These are phyloP conservation scores for Byssothecium circinans DNA, from an alignment of 2,329 filamentous ascomycete genomes.

Conservation along the genomic window DNA sequence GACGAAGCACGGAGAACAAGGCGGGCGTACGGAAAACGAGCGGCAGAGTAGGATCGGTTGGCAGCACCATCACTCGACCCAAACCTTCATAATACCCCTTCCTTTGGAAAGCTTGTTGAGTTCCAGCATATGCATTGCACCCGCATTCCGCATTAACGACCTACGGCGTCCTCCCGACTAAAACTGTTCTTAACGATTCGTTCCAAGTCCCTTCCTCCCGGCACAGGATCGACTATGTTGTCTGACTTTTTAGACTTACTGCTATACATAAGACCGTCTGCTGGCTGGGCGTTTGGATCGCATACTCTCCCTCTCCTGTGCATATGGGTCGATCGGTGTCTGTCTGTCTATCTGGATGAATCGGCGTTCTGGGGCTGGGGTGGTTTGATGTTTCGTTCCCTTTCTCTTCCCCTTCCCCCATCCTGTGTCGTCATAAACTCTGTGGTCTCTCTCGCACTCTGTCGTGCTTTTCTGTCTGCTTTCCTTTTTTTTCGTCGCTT, in stretches of 20 bases:
- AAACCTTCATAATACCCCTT: slow-evolving; percentile 26
- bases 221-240: background rate
- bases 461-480: background rate
- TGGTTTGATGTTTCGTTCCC: background rate
- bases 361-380: background rate
- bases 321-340: slow-evolving; percentile 7
- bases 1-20: slow-evolving; percentile 53
- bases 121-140: slow-evolving; percentile 17
- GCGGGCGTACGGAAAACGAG: slow-evolving; percentile 55
- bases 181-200: background rate
- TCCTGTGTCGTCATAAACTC: too few species aligned
- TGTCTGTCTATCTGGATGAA: background rate
- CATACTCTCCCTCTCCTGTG: slow-evolving; percentile 1
- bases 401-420: background rate
- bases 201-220: slow-evolving; percentile 15
- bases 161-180: slow-evolving; percentile 22
- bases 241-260: slow-evolving; percentile 8
- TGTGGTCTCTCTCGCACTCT: too few species aligned
- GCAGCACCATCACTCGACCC: slow-evolving; percentile 32
- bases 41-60: slow-evolving; percentile 53
- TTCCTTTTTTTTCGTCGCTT: slow-evolving; percentile 1
- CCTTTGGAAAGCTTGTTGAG: slow-evolving; percentile 10
- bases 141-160: slow-evolving; percentile 11
- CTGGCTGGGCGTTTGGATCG: slow-evolving; percentile 28
- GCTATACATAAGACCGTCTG: slow-evolving; percentile 18